Evolutionary conservation across 176 grass and related monocot genomes (phyloP), one percentile per base, ranked within the genome.

Genomic region (Aegilops longissima): DNA sequence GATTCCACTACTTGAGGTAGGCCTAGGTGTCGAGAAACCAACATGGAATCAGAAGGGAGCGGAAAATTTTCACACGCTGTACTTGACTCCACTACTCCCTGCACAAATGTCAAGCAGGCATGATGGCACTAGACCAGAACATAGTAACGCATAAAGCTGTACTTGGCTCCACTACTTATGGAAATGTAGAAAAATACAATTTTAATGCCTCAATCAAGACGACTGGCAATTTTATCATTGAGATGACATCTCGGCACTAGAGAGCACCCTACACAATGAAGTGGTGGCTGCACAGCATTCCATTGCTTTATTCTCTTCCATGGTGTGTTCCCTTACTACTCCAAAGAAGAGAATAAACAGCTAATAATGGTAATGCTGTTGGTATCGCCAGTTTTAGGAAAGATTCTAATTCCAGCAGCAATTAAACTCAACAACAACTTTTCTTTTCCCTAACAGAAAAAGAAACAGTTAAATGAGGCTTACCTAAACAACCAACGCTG

Each of bases 151-250:
- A 77, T 8, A 70, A 80, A 90, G 52, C 31, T 83, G 49, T 80
- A 90, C 61, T 88, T 90, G 88, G 86, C 78, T 90, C 88, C 82
- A 79, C 88, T 83, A 83, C 47, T 93, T 83, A 83, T 74, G 82
- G 82, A 88, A 88, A 86, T 74, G 11, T 24, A 85, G 56, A 82
- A 67, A 67, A 86, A 86, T 66, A 67, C 62, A 78, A 44, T 83
- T 86, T 76, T 83, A 82, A 58, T 88, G 54, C 29, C 66, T 66
- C 40, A 61, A 80, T 90, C 73, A 83, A 80, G 86, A 78, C 35
- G 86, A 82, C 81, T 49, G 36, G 83, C 44, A 38, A 45, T 87
- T 82, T 85, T 80, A 80, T 63, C 14, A 80, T 34, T 76, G 82
- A 88, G 74, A 85, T 90, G 88, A 83, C 82, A 83, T 76, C 9